Evolutionary conservation across 352 stramenopile species (phyloP).

Genomic region (Pythium coloratum): DNA sequence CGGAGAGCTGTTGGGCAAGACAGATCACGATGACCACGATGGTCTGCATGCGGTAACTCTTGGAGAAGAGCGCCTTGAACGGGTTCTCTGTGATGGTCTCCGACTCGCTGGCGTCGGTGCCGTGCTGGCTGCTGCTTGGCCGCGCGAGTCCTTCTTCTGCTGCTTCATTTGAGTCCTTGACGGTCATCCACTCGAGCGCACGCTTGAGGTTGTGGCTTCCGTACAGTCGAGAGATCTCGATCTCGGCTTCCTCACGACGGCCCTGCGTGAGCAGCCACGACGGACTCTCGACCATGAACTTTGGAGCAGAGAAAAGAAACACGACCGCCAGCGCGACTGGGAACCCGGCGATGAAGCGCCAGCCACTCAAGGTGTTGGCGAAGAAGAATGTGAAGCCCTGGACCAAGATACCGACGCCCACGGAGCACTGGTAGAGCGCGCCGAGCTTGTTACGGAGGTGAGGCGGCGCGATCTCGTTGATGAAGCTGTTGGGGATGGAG

Average conservation of each 20-base stretch:
- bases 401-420: slow-evolving; percentile 47
- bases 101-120: slow-evolving; percentile 2
- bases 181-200: slow-evolving; percentile 36
- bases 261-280: slow-evolving; percentile 40
- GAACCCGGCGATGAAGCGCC: slow-evolving; percentile 61
- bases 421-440: slow-evolving; percentile 43
- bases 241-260: slow-evolving; percentile 28
- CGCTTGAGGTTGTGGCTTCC: slow-evolving; percentile 34
- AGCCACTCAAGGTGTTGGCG: slow-evolving; percentile 44
- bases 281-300: slow-evolving; percentile 45
- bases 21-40: slow-evolving; percentile 43
- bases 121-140: slow-evolving; percentile 15
- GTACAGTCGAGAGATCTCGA: slow-evolving; percentile 32
- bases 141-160: slow-evolving; percentile 16
- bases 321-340: slow-evolving; percentile 45
- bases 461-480: slow-evolving; percentile 52
- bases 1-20: slow-evolving; percentile 50
- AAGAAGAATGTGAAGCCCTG: slow-evolving; percentile 60
- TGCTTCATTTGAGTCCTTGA: slow-evolving; percentile 26
- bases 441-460: slow-evolving; percentile 36
- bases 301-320: slow-evolving; percentile 40
- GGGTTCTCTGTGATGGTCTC: slow-evolving; percentile 18
- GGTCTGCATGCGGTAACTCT: slow-evolving; percentile 40
- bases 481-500: slow-evolving; percentile 32
- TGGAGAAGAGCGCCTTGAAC: slow-evolving; percentile 34